These are phyloP conservation scores for Ustilago cynodontis DNA, from an alignment of 1,284 basidiomycete genomes.

Conservation along the genomic window DNA sequence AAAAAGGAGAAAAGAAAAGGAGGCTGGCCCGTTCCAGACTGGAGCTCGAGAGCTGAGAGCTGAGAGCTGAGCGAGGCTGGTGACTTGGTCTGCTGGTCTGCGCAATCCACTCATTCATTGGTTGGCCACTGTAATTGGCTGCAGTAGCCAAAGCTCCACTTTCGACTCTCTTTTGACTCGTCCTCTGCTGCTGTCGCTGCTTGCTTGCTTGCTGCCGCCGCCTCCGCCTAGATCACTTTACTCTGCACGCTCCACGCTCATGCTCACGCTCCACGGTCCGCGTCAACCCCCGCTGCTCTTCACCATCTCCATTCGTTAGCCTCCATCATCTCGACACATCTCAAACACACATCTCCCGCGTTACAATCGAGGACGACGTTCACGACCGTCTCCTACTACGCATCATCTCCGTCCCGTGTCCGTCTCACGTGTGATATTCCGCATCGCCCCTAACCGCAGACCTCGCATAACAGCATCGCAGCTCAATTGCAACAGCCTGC, in stretches of 20 bases:
- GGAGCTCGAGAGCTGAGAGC: too few relatives aligned
- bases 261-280: constrained; percentile 20
- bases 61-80: background rate
- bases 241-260: constrained; percentile 43
- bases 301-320: constrained; percentile 12
- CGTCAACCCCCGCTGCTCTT: constrained; percentile 9
- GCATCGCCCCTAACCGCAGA: background rate
- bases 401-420: constrained; percentile 7
- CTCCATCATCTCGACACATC: constrained; percentile 15
- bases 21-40: constrained; percentile 8
- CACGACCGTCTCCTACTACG: constrained; percentile 16
- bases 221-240: constrained; percentile 11
- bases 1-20: constrained; percentile 4
- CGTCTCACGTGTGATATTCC: background rate
- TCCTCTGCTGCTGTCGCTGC: background rate
- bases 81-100: constrained; percentile 31
- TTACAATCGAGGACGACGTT: background rate
- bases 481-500: background rate
- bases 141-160: constrained; percentile 8
- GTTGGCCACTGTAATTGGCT: background rate
- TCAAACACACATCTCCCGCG: constrained; percentile 6
- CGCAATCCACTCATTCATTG: constrained; percentile 5
- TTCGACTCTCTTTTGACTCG: constrained; percentile 3
- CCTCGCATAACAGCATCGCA: constrained; percentile 7
- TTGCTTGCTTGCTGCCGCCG: background rate